Base-by-base conservation (phyloP, 2,329 filamentous ascomycete genomes). In the Diplodia corticola region DNA sequence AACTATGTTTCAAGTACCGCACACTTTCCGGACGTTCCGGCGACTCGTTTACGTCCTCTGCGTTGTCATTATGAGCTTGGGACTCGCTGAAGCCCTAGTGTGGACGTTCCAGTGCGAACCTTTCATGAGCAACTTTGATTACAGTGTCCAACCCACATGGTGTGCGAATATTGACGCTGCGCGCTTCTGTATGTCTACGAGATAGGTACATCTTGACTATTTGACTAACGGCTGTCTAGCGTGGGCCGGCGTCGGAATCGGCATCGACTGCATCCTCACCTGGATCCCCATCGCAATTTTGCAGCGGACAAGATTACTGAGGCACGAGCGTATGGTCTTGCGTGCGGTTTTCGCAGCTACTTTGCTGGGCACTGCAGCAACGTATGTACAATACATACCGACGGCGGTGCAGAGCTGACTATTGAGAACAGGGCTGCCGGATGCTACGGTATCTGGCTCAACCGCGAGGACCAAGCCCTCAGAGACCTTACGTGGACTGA, bases 71-170 rank as follows among this genome's bases (percentile, higher is more conserved):
- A 55, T 66, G 57, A 30, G 33, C 26, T n/a, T 66, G 26, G 64
- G 64, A 9, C 46, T 63, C 35, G 64, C 64, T 26, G 51, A 66
- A 54, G 49, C 55, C 15, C 35, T 53, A 1, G 51, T 66, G 22
- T 66, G 64, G 64, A 33, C 59, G 3, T 66, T 66, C 12, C 64
- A 66, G 22, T 66, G 64, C 33, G 22, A 51, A 20, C 64, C 64
- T 1, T 66, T 66, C 51, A 61, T 66, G 48, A 48, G 48, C 46
- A 66, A 66, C 13, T 66, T 66, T 24, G 55, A 66, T 30, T 66
- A 61, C 49, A 30, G 24, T 35, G 28, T 66, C 6, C 24, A 53
- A 30, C 13, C 55, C 1, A 54, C 57, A 20, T 61, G 37, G 35
- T 66, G 64, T 24, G 51, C 51, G 6, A 55, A 66, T 15, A 63